Evolutionary conservation across 768 basidiomycete genomes (phyloP).

Genomic region (Pholiota molesta): DNA sequence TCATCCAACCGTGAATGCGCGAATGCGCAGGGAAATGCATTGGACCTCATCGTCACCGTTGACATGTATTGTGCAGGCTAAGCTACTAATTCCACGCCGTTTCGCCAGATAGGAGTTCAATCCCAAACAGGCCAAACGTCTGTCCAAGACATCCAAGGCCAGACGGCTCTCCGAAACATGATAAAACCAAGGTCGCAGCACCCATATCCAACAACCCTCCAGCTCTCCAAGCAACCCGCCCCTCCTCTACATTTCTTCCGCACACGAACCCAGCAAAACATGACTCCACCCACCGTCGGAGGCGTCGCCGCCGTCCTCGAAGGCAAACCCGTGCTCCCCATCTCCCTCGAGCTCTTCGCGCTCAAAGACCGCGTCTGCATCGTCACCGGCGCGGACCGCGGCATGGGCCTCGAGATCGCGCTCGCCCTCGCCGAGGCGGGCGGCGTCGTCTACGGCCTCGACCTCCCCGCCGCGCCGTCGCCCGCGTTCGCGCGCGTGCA

Average conservation of each 20-base stretch:
- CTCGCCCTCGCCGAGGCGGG: constrained; percentile 30
- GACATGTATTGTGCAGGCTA: too few species aligned
- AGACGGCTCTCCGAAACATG: neutral
- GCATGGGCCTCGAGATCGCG: constrained; percentile 33
- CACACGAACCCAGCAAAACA: neutral
- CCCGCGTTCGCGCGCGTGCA: constrained; percentile 52
- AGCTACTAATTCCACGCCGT: too few species aligned
- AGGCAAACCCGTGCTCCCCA: constrained; percentile 14
- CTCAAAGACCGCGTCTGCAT: constrained; percentile 25
- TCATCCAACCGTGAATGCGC: neutral
- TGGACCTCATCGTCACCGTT: too few species aligned
- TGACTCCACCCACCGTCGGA: neutral
- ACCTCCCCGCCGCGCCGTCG: constrained; percentile 51
- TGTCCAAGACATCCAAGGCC: neutral
- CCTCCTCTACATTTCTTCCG: neutral
- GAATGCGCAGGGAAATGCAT: neutral
- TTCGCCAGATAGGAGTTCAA: too few species aligned
- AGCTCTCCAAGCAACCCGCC: neutral
- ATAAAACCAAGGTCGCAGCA: neutral
- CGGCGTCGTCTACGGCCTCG: constrained; percentile 57
- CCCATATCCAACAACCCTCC: neutral
- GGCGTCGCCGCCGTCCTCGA: constrained; percentile 16
- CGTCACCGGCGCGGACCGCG: constrained; percentile 29
- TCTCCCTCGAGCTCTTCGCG: constrained; percentile 21
- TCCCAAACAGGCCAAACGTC: neutral